These are phyloP conservation scores for Fusarium austroafricanum DNA, from an alignment of 2,329 filamentous ascomycete species.

Conservation along the genomic window DNA sequence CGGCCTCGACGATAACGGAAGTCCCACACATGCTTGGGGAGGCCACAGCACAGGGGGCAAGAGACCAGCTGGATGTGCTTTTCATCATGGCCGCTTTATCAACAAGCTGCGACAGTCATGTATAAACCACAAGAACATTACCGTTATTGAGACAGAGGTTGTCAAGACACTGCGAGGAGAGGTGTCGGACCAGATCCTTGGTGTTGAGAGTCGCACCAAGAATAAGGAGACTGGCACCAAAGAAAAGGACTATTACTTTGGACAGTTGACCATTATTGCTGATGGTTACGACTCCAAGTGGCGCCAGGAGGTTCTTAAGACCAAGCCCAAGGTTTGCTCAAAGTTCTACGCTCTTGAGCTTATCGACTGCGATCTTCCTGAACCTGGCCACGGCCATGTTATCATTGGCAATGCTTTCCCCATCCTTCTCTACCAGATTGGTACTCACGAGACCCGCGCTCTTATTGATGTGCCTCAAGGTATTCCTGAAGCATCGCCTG, in stretches of 20 bases:
- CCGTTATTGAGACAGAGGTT: constrained; percentile 89
- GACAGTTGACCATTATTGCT: constrained; percentile 85
- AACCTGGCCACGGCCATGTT: constrained; percentile 84
- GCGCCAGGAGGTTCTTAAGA: constrained; percentile 79
- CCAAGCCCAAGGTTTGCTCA: constrained; percentile 89
- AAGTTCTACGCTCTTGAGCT: constrained; percentile 96
- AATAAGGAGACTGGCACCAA: constrained; percentile 67
- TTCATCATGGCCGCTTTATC: constrained; percentile 97
- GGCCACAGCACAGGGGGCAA: constrained; percentile 52
- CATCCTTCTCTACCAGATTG: constrained; percentile 95
- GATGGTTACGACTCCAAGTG: constrained; percentile 96
- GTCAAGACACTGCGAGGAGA: constrained; percentile 78
- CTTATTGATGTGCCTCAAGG: constrained; percentile 88
- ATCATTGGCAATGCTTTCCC: constrained; percentile 81
- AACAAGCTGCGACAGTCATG: constrained; percentile 82
- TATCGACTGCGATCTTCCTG: constrained; percentile 84
- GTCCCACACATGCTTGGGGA: constrained; percentile 53
- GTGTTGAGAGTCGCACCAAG: constrained; percentile 79
- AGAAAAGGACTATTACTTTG: constrained; percentile 83
- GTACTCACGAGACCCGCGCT: constrained; percentile 90
- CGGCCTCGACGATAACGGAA: constrained; percentile 62
- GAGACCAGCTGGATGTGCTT: constrained; percentile 76
- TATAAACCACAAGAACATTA: constrained; percentile 81
- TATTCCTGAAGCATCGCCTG: constrained; percentile 76
- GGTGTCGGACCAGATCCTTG: constrained; percentile 78